Evolutionary conservation across 139 green algal species (phyloP), one percentile per base, ranked within the genome.

Genomic region (Tetradesmus lagerheimii): DNA sequence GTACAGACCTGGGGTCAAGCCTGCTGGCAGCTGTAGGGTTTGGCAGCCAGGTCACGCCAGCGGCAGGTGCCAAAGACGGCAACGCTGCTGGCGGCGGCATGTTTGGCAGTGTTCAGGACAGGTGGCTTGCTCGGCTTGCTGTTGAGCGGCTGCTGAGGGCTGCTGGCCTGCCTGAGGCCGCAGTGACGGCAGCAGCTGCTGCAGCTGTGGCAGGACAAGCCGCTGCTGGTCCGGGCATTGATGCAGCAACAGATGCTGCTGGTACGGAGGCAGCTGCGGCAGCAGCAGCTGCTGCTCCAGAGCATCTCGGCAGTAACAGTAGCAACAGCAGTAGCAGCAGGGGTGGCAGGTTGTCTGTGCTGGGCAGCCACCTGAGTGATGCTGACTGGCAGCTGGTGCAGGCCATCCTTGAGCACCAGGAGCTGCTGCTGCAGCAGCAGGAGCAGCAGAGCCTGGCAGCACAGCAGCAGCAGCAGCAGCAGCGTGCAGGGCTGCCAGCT

Each of bases 401-500:
- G 50, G 34, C 34, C 11, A 35, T 87, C 4, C 34, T 77, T 25
- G 16, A 87, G 50, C 50, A 76, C 14, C 81, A 87, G 81, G 81
- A 87, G 81, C 29, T 50, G 35, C 27, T 76, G 23, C 35, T 87
- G 34, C 53, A 76, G 81, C 81, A 87, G 53, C 50, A 76, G 31
- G 50, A 75, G 81, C 50, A 87, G 50, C 74, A 47, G 43, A 50
- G 43, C 43, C 43, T 50, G 43, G 81, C 81, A 77, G 53, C 81
- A 87, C 81, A 87, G 81, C 50, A 78, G 81, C 81, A 47, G 34
- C 50, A 62, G 50, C 50, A 77, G 50, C 81, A 57, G 81, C 50
- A 75, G 81, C 2, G 16, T 25, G 50, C 50, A 64, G 50, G 15
- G 14, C 3, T 25, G 15, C 5, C 31, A 38, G 50, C 34, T 53